phyloP scores from a whole-genome alignment of 306 rosid genomes.

The Glycyrrhiza uralensis region DNA sequence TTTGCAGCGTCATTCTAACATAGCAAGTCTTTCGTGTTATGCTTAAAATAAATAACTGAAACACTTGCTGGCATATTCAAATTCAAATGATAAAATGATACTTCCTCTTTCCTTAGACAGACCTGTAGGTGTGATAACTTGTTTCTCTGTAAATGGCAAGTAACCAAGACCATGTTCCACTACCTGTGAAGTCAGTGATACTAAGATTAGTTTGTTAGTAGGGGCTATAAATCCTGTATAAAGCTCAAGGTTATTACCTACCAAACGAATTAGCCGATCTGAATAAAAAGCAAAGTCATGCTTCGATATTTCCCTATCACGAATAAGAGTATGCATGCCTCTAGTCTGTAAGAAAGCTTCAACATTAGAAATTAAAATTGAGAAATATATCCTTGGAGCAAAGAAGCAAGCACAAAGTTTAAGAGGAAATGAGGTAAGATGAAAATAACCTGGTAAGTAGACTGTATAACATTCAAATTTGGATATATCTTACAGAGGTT shows the following conservation, averaged over 20 bases:
- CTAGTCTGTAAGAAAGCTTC: slow-evolving; percentile 58
- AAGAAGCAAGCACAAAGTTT: not conserved
- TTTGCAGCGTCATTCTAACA: not conserved
- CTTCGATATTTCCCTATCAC: slow-evolving; percentile 78
- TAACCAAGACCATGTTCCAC: slow-evolving; percentile 97
- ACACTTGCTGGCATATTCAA: not conserved
- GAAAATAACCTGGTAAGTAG: slow-evolving; percentile 86
- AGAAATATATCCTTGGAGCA: slow-evolving; percentile 3
- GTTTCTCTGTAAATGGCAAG: slow-evolving; percentile 94
- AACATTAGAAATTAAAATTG: slow-evolving; percentile 11
- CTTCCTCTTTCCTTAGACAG: slow-evolving; percentile 16
- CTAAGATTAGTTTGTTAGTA: slow-evolving; percentile 7
- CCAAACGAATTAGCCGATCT: slow-evolving; percentile 91
- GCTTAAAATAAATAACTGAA: slow-evolving; percentile 1
- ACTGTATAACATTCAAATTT: slow-evolving; percentile 67
- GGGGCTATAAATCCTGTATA: not conserved
- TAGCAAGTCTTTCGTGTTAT: not conserved
- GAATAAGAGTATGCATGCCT: slow-evolving; percentile 95
- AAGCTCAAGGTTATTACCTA: slow-evolving; percentile 30
- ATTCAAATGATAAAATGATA: not conserved
- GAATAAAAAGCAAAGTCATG: slow-evolving; percentile 91
- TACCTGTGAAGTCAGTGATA: slow-evolving; percentile 52
- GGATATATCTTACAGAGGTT: slow-evolving; percentile 92
- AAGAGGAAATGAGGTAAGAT: slow-evolving; percentile 6
- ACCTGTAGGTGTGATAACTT: slow-evolving; percentile 86